Percentiles rank a stretch among this genome's conserved stretches.
Evolutionary conservation across 495 filamentous ascomycete species (phyloP).

Genomic region (Penicillium maclennaniae): DNA sequence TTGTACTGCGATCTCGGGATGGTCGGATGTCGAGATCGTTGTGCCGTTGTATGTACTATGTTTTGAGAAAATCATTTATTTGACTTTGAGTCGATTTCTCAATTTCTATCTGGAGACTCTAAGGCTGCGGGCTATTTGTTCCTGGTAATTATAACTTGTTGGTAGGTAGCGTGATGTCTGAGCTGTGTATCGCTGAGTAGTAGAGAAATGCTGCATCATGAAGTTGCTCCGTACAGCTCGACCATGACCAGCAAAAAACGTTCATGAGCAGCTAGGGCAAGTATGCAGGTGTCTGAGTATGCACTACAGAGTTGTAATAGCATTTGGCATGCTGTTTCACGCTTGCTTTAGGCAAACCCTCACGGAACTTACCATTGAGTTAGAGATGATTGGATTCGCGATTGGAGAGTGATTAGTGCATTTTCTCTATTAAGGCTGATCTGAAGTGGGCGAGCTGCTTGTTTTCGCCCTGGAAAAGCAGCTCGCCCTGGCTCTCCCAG

Average conservation of each 20-base stretch:
- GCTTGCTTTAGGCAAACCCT: neutral
- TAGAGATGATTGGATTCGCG: neutral
- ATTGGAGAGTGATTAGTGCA: neutral
- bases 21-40: conserved; percentile 15
- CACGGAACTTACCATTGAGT: neutral
- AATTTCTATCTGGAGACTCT: neutral
- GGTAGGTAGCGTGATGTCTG: neutral
- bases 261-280: neutral
- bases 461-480: neutral
- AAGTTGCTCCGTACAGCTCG: neutral
- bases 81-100: conserved; percentile 24
- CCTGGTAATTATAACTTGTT: neutral
- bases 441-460: neutral
- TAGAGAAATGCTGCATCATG: neutral
- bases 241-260: neutral
- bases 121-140: neutral
- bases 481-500: neutral
- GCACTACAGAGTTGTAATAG: neutral
- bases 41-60: conserved; percentile 29
- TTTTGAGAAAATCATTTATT: conserved; percentile 26
- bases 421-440: neutral
- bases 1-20: conserved; percentile 14
- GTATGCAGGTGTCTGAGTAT: neutral
- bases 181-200: neutral
- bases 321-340: neutral